Evolutionary conservation across 2,329 filamentous ascomycete genomes (phyloP), one percentile per base, ranked within the genome.

Genomic region (Acrocalymma vagum): DNA sequence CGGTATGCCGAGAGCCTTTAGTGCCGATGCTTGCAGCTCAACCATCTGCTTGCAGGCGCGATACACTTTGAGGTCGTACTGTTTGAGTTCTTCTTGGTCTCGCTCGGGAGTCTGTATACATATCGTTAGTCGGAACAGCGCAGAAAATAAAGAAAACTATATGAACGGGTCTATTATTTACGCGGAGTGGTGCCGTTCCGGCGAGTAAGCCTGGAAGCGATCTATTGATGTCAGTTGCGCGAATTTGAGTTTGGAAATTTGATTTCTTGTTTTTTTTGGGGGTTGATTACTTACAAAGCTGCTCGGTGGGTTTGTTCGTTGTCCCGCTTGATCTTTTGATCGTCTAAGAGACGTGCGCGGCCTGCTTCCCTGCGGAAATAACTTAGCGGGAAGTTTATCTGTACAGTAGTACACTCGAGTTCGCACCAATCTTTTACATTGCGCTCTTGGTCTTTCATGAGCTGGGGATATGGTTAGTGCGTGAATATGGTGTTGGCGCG

Each of bases 361-460:
- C 75, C 77, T 17, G 72, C 63, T 70, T 78, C 82, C n/a, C n/a
- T n/a, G n/a, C n/a, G n/a, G n/a, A n/a, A n/a, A n/a, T n/a, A n/a
- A n/a, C n/a, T n/a, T n/a, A n/a, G n/a, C n/a, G n/a, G n/a, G n/a
- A n/a, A n/a, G n/a, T n/a, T n/a, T n/a, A n/a, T n/a, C n/a, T n/a
- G n/a, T n/a, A n/a, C n/a, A n/a, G n/a, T n/a, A n/a, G n/a, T n/a
- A n/a, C n/a, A n/a, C n/a, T n/a, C n/a, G n/a, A n/a, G n/a, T n/a
- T n/a, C n/a, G n/a, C n/a, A n/a, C 76, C 85, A 88, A 51, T 81
- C 77, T 50, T 75, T 75, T 51, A 87, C 83, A 53, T 87, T 79
- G 26, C 77, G 74, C 54, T 83, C 78, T 62, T 88, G 84, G 27
- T 82, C 77, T 38, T 76, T 75, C 45, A 87, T 86, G 65, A 88